A percentile compares a stretch with the other conserved stretches of the same genome.
Evolutionary conservation across 805 yeast species (phyloP).

Genomic region (Saccharomycopsis microspora): DNA sequence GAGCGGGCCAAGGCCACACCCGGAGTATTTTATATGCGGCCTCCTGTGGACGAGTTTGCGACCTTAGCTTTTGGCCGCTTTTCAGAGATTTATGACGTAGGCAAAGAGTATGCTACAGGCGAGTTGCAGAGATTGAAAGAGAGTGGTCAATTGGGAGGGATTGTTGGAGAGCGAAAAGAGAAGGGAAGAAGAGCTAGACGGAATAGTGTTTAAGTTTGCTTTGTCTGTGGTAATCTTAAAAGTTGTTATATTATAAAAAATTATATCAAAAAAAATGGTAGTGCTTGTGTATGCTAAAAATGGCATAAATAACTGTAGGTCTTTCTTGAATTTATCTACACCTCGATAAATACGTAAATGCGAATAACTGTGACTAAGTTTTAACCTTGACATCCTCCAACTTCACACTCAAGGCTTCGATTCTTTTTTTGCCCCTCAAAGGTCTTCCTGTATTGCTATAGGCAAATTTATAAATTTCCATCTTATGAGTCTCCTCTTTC

Average conservation of each 20-base stretch:
- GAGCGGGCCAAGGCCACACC: constrained; percentile 77
- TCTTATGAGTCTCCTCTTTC: not conserved
- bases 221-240: no score
- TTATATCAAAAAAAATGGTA: no score
- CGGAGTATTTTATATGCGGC: constrained; percentile 80
- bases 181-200: no score
- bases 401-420: not conserved
- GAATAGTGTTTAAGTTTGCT: no score
- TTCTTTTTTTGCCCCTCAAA: not conserved
- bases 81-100: constrained; percentile 79
- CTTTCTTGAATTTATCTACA: no score
- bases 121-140: constrained; percentile 41
- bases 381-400: not conserved
- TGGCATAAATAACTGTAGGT: no score
- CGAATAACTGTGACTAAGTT: no score
- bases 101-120: constrained; percentile 59
- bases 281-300: no score
- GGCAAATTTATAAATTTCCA: not conserved
- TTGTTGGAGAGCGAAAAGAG: no score
- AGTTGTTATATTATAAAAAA: no score
- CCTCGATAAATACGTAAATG: no score
- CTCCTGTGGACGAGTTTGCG: constrained; percentile 87
- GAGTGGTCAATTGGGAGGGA: constrained; percentile 35
- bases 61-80: constrained; percentile 89
- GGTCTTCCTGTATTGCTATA: constrained; percentile 26